Evolutionary conservation across 305 asterid genomes (phyloP), one percentile per base, ranked within the genome.

Genomic region (Andrographis paniculata): DNA sequence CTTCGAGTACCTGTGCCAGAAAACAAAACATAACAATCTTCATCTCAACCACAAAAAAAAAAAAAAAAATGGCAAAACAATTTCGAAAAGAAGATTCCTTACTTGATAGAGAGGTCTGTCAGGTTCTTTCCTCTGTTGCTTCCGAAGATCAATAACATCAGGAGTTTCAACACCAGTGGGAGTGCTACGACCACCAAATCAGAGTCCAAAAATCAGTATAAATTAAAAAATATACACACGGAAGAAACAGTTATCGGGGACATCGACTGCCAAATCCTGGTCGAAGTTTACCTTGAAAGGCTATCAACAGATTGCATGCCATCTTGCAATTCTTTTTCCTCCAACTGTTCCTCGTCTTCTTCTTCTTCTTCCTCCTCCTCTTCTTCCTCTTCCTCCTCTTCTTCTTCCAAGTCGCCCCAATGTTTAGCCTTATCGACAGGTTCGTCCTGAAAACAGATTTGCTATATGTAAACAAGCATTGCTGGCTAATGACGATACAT

Each of bases 101-200:
- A 91, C 99, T 68, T 87, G 99, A 61, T 87, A 91, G 46, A 91
- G 92, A 53, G 96, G 91, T 72, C 87, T 80, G 58, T 91, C 96
- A 16, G 99, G 95, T 49, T 91, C 96, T 78, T 91, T 87, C 75
- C 94, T 78, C 69, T 91, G 99, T 69, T 91, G 99, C 72, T 91
- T 91, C 24, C 99, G 96, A 27, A 91, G 96, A 67, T 91, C 99
- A 54, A 91, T 87, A 51, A 87, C 95, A 71, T 91, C 99, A 40
- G 99, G 99, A 60, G 95, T 91, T 70, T 87, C 96, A 46, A 91
- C 99, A 8, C 99, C 99, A 56, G 96, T 91, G 52, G 96, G 96
- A 41, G 99, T 87, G 66, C 96, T 91, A 62, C 56, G 60, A 35
- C 40, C 53, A 70, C 28, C n/a, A 59, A 45, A 60, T 15, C 41